Conservation (phyloP, 495 filamentous ascomycete species). For the Darksidea phi region DNA sequence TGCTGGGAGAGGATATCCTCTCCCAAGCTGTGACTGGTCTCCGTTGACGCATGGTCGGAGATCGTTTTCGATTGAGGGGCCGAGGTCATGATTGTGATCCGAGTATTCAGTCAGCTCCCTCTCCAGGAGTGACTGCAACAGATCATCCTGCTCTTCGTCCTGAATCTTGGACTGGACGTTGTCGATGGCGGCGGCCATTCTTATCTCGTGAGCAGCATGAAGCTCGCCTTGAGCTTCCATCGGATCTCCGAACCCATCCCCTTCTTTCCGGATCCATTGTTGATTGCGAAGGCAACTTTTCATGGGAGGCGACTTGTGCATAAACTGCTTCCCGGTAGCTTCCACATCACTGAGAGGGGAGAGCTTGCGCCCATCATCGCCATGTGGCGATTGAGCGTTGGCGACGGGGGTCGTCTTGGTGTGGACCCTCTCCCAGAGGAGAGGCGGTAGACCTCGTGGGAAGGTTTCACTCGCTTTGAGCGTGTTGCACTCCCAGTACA, state of each 20-base stretch:
- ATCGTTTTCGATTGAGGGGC: no score
- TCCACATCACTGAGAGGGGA: background rate
- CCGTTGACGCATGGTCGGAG: no score
- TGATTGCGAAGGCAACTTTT: background rate
- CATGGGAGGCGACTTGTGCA: background rate
- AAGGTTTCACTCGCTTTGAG: slow-evolving; percentile 36
- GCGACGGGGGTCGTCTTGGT: slow-evolving; percentile 1
- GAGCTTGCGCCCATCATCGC: background rate
- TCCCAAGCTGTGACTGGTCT: no score
- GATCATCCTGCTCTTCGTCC: background rate
- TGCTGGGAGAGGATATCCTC: no score
- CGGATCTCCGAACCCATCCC: background rate
- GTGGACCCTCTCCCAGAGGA: slow-evolving; percentile 35
- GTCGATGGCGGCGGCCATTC: background rate
- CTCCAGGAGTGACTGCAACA: background rate
- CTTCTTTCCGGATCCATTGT: background rate
- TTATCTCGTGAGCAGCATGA: no score
- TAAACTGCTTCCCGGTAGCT: background rate
- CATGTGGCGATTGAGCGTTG: background rate
- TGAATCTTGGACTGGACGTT: slow-evolving; percentile 8
- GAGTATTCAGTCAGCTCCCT: background rate
- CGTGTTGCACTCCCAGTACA: slow-evolving; percentile 36
- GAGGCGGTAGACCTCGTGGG: slow-evolving; percentile 28
- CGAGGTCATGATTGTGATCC: background rate
- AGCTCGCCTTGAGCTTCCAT: background rate